Percentiles rank a stretch among this genome's conserved stretches.
Evolutionary conservation across 2,329 filamentous ascomycete species (phyloP).

Genomic region (Sordariomycetes sp.): DNA sequence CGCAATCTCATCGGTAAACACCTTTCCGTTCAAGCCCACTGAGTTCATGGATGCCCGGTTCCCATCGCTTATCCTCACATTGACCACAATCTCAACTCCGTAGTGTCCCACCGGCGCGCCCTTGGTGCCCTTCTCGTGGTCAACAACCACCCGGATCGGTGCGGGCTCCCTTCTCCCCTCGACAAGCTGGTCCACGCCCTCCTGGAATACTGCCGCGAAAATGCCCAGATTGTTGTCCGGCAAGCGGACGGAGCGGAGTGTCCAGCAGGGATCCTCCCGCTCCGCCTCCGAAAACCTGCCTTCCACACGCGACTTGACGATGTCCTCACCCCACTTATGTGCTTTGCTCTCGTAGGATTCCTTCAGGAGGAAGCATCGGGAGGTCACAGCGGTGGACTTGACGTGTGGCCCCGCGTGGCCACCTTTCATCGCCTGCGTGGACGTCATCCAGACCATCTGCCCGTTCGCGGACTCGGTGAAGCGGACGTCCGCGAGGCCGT

Average conservation of each 20-base stretch:
- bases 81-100: conserved; percentile 61
- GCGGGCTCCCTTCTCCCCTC: conserved; percentile 59
- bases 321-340: conserved; percentile 68
- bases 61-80: conserved; percentile 45
- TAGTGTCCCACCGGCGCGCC: conserved; percentile 55
- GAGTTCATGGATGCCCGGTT: conserved; percentile 38
- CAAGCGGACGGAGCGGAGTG: conserved; percentile 58
- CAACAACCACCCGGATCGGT: conserved; percentile 61
- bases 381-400: conserved; percentile 38
- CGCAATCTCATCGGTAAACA: conserved; percentile 64
- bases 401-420: conserved; percentile 35
- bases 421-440: conserved; percentile 49
- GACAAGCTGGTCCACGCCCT: conserved; percentile 49
- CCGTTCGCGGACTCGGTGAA: conserved; percentile 62
- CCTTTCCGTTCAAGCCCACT: conserved; percentile 56
- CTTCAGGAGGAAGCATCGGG: conserved; percentile 60
- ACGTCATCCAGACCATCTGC: conserved; percentile 57
- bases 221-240: conserved; percentile 48
- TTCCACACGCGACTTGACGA: conserved; percentile 78
- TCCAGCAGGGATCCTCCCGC: conserved; percentile 72
- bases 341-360: conserved; percentile 72
- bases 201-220: conserved; percentile 62
- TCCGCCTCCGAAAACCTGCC: conserved; percentile 75
- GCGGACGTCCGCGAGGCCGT: conserved; percentile 57
- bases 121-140: conserved; percentile 56